These are phyloP conservation scores for Millerago galiae DNA, from an alignment of 805 yeast genomes.

Conservation along the genomic window DNA sequence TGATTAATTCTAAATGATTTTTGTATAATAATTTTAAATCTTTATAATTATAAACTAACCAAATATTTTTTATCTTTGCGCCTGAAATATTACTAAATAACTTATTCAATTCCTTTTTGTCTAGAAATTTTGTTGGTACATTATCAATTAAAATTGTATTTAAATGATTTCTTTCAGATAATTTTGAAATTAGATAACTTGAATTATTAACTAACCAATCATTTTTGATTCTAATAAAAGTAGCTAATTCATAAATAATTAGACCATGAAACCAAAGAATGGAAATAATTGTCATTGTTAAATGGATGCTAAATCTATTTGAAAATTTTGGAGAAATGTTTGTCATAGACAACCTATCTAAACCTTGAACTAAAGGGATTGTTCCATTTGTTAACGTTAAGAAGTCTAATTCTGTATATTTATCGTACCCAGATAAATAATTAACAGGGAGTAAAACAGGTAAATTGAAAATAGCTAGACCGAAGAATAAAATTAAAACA, in stretches of 20 bases:
- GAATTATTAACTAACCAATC: constrained; percentile 28
- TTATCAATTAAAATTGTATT: constrained; percentile 38
- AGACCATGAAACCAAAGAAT: constrained; percentile 51
- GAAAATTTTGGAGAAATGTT: constrained; percentile 53
- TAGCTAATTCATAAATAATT: constrained; percentile 48
- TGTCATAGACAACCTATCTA: constrained; percentile 68
- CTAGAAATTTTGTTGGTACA: constrained; percentile 31
- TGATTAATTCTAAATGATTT: constrained; percentile 24
- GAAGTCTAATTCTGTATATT: constrained; percentile 15
- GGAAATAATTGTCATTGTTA: constrained; percentile 49
- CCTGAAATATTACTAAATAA: constrained; percentile 27
- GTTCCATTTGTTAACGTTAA: constrained; percentile 20
- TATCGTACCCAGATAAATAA: constrained; percentile 26
- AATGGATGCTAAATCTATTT: constrained; percentile 51
- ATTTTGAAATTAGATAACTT: constrained; percentile 13
- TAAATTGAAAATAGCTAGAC: constrained; percentile 47
- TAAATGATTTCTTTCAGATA: constrained; percentile 17
- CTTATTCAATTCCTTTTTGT: constrained; percentile 15
- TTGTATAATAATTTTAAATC: constrained; percentile 29
- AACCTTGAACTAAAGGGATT: constrained; percentile 31
- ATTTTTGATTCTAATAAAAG: constrained; percentile 44
- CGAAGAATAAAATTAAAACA: constrained; percentile 43
- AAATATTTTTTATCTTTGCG: constrained; percentile 48
- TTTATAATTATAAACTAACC: constrained; percentile 48
- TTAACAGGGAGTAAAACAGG: constrained; percentile 64